phyloP scores from a whole-genome alignment of 1,284 basidiomycete genomes.

The Cutaneotrichosporon sp. region DNA sequence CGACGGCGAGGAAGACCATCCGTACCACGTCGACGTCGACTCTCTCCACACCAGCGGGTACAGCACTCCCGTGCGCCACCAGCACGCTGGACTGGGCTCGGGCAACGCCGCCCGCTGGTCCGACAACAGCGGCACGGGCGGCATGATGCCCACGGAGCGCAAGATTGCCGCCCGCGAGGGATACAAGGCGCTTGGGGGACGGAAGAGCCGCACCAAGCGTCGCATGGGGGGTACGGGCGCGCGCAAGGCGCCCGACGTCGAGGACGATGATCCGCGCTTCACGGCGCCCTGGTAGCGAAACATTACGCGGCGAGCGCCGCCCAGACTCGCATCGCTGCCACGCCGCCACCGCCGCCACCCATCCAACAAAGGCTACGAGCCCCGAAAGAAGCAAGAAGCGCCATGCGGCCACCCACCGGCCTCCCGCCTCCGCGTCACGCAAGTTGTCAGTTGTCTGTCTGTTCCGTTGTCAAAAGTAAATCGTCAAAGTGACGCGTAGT shows the following conservation, averaged over 20 bases:
- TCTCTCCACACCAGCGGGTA: slow-evolving; percentile 62
- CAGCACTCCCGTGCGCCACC: slow-evolving; percentile 64
- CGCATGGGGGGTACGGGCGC: slow-evolving; percentile 55
- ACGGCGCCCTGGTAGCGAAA: slow-evolving; percentile 44
- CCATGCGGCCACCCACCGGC: background rate
- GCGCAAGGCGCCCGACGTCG: slow-evolving; percentile 31
- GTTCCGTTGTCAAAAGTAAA: background rate
- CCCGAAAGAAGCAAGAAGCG: background rate
- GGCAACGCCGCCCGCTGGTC: slow-evolving; percentile 44
- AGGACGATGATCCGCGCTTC: slow-evolving; percentile 44
- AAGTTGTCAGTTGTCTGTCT: background rate
- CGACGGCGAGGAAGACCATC: slow-evolving; percentile 37
- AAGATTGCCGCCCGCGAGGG: slow-evolving; percentile 81
- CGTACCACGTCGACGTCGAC: slow-evolving; percentile 45
- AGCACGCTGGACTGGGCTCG: slow-evolving; percentile 42
- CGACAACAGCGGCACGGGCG: slow-evolving; percentile 26
- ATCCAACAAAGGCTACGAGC: background rate
- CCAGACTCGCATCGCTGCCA: no score
- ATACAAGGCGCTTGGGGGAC: slow-evolving; percentile 84
- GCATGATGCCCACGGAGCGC: slow-evolving; percentile 58
- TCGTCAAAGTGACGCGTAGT: background rate
- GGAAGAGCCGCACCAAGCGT: slow-evolving; percentile 66
- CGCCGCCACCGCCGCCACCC: no score
- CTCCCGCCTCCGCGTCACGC: background rate
- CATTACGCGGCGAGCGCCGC: background rate